A percentile compares a stretch with the other conserved stretches of the same genome.
These are phyloP conservation scores for Cladophialophora immunda DNA, from an alignment of 2,329 filamentous ascomycete genomes.

Conservation along the genomic window DNA sequence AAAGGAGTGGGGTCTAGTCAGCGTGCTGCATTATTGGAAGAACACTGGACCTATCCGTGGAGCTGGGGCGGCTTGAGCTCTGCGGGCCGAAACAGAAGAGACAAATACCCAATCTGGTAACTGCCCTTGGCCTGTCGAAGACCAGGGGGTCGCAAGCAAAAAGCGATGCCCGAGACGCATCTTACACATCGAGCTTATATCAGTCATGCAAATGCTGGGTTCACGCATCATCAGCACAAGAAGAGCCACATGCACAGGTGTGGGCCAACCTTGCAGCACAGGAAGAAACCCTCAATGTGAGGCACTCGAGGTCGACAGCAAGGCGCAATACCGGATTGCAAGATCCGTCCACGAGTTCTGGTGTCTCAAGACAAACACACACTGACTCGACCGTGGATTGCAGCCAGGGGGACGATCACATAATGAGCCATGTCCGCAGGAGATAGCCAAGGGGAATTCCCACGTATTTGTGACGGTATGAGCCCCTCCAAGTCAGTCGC, in stretches of 20 bases:
- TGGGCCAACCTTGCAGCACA: not conserved
- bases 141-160: not conserved
- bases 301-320: not conserved
- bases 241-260: not conserved
- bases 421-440: not conserved
- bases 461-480: not conserved
- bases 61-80: slow-evolving; percentile 4
- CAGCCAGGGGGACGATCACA: not conserved
- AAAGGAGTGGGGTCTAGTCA: slow-evolving; percentile 12
- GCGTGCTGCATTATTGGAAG: not conserved
- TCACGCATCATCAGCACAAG: not conserved
- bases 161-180: not conserved
- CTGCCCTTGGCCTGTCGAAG: not conserved
- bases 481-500: not conserved
- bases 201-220: slow-evolving; percentile 1
- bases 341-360: not conserved
- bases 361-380: not conserved
- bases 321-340: not conserved
- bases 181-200: not conserved
- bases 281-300: not conserved
- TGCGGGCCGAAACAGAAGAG: slow-evolving; percentile 1
- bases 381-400: not conserved
- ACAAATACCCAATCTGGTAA: not conserved
- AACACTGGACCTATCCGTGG: slow-evolving; percentile 7
- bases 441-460: not conserved